Evolutionary conservation across 1,284 basidiomycete genomes (phyloP).

Genomic region (Trametes sp.): DNA sequence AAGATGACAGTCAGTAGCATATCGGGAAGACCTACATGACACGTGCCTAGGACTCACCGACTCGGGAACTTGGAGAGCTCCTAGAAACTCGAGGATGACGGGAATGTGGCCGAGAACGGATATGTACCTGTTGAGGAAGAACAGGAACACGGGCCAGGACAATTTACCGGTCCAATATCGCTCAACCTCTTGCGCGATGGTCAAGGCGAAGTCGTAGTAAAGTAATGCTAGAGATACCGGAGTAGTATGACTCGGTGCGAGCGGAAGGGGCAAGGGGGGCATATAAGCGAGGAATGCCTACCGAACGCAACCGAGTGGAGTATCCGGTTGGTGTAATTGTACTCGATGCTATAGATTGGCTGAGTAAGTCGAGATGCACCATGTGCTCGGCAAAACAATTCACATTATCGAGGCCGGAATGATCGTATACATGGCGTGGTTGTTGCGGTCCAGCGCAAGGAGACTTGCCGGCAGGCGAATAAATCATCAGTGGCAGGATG

Average conservation of each 20-base stretch:
- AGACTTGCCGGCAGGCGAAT: neutral
- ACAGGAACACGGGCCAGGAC: constrained; percentile 14
- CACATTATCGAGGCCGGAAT: neutral
- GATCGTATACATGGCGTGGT: neutral
- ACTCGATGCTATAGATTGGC: neutral
- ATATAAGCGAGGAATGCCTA: too few relatives aligned
- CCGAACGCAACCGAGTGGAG: constrained; percentile 7
- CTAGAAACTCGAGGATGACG: constrained; percentile 15
- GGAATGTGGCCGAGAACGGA: constrained; percentile 15
- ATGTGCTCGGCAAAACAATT: neutral
- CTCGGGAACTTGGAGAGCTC: neutral
- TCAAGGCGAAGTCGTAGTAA: constrained; percentile 31
- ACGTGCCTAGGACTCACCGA: constrained; percentile 8
- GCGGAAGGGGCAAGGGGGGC: too few relatives aligned
- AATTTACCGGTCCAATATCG: constrained; percentile 7
- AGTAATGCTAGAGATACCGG: neutral
- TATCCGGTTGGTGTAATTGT: constrained; percentile 1
- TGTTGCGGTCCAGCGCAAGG: neutral
- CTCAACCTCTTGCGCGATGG: constrained; percentile 38
- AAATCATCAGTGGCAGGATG: too few relatives aligned
- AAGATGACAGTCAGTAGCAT: neutral
- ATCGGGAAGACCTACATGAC: too few relatives aligned
- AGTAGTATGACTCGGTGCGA: neutral
- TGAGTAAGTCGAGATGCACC: neutral
- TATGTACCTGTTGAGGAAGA: constrained; percentile 21